phyloP scores from a whole-genome alignment of 352 stramenopile genomes.

The Phytopythium delawarense region DNA sequence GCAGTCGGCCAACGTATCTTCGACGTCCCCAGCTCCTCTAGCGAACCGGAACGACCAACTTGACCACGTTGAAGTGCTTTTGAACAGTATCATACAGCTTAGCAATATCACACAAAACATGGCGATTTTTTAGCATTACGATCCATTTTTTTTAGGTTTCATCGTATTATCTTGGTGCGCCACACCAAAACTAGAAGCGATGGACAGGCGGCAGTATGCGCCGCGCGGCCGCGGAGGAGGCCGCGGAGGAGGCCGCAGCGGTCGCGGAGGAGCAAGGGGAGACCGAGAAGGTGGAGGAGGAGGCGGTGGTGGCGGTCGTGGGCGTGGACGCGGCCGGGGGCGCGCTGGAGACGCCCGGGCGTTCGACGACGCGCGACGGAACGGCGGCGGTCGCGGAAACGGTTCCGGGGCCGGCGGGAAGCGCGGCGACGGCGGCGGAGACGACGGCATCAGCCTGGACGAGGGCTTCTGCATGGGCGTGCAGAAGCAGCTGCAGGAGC shows the following conservation, averaged over 20 bases:
- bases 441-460: constrained; percentile 47
- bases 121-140: no score
- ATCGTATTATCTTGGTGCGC: no score
- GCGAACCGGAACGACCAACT: no score
- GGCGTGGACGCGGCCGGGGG: constrained; percentile 3
- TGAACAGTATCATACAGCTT: no score
- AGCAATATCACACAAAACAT: no score
- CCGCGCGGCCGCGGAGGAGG: not conserved
- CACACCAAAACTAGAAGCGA: no score
- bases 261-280: constrained; percentile 6
- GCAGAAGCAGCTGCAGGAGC: constrained; percentile 47
- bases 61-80: no score
- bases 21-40: no score
- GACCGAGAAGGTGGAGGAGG: constrained; percentile 5
- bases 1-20: no score
- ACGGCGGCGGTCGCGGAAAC: not conserved
- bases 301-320: constrained; percentile 12
- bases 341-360: not conserved
- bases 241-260: not conserved
- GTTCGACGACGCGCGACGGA: constrained; percentile 1
- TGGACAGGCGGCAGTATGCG: not conserved
- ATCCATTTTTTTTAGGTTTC: no score
- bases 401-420: not conserved
- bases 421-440: not conserved
- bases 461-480: constrained; percentile 74